Evolutionary conservation across 441 rosid species (phyloP).

Genomic region (Capsella rubella): DNA sequence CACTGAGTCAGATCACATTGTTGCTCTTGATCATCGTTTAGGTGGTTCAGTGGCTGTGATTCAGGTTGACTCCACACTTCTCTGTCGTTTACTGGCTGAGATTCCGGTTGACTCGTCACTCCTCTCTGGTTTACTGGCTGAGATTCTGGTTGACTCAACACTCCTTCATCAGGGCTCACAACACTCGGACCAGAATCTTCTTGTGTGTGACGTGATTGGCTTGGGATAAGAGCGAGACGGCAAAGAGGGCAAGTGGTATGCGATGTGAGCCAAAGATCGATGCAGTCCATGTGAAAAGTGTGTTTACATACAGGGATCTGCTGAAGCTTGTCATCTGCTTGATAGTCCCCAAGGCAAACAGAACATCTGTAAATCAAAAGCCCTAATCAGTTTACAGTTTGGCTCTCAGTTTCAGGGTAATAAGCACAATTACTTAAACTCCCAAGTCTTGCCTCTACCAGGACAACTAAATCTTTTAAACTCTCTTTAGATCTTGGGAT

Average conservation of each 20-base stretch:
- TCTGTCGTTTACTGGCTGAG: slow-evolving; percentile 14
- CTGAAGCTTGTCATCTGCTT: slow-evolving; percentile 84
- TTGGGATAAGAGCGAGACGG: slow-evolving; percentile 67
- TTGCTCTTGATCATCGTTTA: slow-evolving; percentile 23
- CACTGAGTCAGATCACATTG: background rate
- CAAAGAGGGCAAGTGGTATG: slow-evolving; percentile 92
- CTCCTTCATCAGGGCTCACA: slow-evolving; percentile 23
- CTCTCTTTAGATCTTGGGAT: background rate
- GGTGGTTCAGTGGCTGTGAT: slow-evolving; percentile 5
- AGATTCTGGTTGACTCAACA: slow-evolving; percentile 24
- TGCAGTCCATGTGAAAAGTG: slow-evolving; percentile 92
- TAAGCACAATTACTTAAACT: background rate
- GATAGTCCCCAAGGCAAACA: slow-evolving; percentile 85
- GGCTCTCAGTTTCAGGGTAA: too few species aligned
- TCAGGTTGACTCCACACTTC: slow-evolving; percentile 15
- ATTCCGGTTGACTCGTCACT: slow-evolving; percentile 16
- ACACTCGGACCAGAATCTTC: slow-evolving; percentile 30
- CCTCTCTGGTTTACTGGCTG: slow-evolving; percentile 22
- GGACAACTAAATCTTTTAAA: background rate
- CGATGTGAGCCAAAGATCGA: slow-evolving; percentile 84
- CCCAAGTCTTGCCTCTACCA: background rate
- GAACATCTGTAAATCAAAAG: slow-evolving; percentile 63
- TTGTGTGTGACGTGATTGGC: slow-evolving; percentile 43
- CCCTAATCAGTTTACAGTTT: background rate
- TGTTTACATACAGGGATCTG: slow-evolving; percentile 85